Conservation (phyloP, 2,329 filamentous ascomycete genomes). For the Fusarium penzigii region DNA sequence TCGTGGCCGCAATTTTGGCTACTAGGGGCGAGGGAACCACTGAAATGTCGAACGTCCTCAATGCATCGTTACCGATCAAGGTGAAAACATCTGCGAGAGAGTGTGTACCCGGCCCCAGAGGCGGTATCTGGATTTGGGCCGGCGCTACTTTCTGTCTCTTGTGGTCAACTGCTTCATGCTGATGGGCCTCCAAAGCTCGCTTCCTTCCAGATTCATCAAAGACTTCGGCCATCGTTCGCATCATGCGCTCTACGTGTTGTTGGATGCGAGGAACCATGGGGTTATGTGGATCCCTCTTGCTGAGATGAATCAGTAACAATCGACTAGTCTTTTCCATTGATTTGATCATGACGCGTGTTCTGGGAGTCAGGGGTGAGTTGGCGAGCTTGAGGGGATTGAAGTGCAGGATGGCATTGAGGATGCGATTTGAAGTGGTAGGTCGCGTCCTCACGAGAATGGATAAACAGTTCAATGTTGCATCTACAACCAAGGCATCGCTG, state of each 20-base stretch:
- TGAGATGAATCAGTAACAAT: slow-evolving; percentile 78
- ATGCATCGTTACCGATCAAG: slow-evolving; percentile 69
- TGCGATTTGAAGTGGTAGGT: slow-evolving; percentile 79
- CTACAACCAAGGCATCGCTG: slow-evolving; percentile 85
- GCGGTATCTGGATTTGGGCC: slow-evolving; percentile 58
- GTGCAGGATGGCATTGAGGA: slow-evolving; percentile 79
- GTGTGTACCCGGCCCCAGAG: slow-evolving; percentile 73
- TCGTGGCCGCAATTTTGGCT: slow-evolving; percentile 77
- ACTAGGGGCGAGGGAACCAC: slow-evolving; percentile 75
- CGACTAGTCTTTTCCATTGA: slow-evolving; percentile 95
- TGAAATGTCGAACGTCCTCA: slow-evolving; percentile 81
- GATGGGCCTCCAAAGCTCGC: slow-evolving; percentile 69
- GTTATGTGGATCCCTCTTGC: slow-evolving; percentile 83
- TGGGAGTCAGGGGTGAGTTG: slow-evolving; percentile 74
- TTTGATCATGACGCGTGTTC: slow-evolving; percentile 77
- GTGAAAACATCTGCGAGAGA: slow-evolving; percentile 85
- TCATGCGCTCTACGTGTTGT: slow-evolving; percentile 80
- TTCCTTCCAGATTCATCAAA: slow-evolving; percentile 81
- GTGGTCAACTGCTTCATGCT: slow-evolving; percentile 72
- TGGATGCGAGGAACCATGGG: slow-evolving; percentile 77
- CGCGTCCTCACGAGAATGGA: slow-evolving; percentile 81
- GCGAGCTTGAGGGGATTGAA: slow-evolving; percentile 90
- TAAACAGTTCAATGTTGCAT: slow-evolving; percentile 87
- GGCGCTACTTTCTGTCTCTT: slow-evolving; percentile 74
- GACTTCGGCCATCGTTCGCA: slow-evolving; percentile 74